These are phyloP conservation scores for Plasmodium berghei DNA, from an alignment of 169 alveolate genomes.

Conservation along the genomic window DNA sequence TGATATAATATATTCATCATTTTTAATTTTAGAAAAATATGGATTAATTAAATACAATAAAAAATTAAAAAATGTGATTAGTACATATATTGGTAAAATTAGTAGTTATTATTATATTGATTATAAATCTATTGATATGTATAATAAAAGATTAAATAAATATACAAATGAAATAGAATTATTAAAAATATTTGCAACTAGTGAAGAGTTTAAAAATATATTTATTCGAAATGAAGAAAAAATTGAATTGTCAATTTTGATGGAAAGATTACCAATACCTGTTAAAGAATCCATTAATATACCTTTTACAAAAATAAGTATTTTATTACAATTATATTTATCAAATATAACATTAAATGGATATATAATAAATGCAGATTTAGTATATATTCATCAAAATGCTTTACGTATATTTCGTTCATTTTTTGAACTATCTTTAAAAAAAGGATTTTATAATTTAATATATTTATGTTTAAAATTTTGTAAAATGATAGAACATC, in stretches of 20 bases:
- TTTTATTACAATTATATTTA: slow-evolving; percentile 96
- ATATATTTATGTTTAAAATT: slow-evolving; percentile 92
- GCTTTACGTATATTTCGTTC: slow-evolving; percentile 99
- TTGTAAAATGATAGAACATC: slow-evolving; percentile 97
- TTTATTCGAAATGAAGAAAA: slow-evolving; percentile 98
- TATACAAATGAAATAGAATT: slow-evolving; percentile 94
- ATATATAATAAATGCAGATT: slow-evolving; percentile 98
- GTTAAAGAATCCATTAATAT: slow-evolving; percentile 90
- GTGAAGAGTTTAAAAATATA: slow-evolving; percentile 97
- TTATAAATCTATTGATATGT: slow-evolving; percentile 95
- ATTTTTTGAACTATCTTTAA: slow-evolving; percentile 95
- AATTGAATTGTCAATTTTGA: slow-evolving; percentile 93
- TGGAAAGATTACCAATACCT: slow-evolving; percentile 96
- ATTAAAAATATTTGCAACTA: slow-evolving; percentile 94
- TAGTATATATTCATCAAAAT: slow-evolving; percentile 97
- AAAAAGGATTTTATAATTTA: slow-evolving; percentile 95
- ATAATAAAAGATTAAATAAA: slow-evolving; percentile 92
- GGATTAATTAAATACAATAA: slow-evolving; percentile 95
- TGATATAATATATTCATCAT: slow-evolving; percentile 91
- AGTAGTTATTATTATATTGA: slow-evolving; percentile 98
- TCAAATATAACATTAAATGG: slow-evolving; percentile 97
- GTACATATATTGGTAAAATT: slow-evolving; percentile 98
- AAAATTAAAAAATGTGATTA: slow-evolving; percentile 92
- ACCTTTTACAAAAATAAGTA: slow-evolving; percentile 94
- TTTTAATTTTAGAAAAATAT: slow-evolving; percentile 92